Base-by-base conservation (phyloP, 345 rosid species). In the Eucalyptus regnans region DNA sequence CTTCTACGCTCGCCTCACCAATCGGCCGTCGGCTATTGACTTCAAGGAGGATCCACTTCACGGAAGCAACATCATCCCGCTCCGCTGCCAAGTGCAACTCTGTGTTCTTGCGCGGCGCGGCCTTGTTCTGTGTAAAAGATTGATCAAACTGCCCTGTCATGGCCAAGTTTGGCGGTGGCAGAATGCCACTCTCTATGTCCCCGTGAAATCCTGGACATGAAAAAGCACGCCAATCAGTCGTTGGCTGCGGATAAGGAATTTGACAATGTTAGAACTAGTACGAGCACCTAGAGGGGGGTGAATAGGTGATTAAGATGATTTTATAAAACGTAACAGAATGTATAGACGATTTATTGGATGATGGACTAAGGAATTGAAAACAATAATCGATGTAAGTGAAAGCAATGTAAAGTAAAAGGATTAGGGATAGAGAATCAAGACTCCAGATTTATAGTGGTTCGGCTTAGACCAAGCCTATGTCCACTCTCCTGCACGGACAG, bases 121-220 rank as follows among this genome's bases (percentile, higher is more conserved):
- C 97, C 89, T 96, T 95, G 96, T 96, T 98, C 90, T 96, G 96
- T 90, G 93, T 98, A 10, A 95, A 96, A 4, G 97, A 99, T 90
- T 97, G 99, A 88, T 98, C 99, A n/a, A 98, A 91, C 90, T 96
- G 97, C 87, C 99, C 99, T 0, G 99, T 97, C 81, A 94, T 95
- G 60, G 96, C 84, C 4, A 25, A 76, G 84, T 43, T 41, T 29
- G 29, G 84, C 48, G 16, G 48, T 41, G 48, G 48, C 84, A 3
- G 84, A 20, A 41, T 48, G 48, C 84, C 48, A 6, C 5, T 41
- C 29, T 76, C 84, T 41, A 76, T 76, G 84, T 41, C 84, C 48
- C 84, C 15, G 29, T 76, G 8, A 76, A 76, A 20, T 76, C 84
- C 84, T 76, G 29, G 29, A 76, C 84, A 76, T 6, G 27, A 76